Conservation (phyloP, 805 yeast species). For the Yarrowia yakushimensis region DNA sequence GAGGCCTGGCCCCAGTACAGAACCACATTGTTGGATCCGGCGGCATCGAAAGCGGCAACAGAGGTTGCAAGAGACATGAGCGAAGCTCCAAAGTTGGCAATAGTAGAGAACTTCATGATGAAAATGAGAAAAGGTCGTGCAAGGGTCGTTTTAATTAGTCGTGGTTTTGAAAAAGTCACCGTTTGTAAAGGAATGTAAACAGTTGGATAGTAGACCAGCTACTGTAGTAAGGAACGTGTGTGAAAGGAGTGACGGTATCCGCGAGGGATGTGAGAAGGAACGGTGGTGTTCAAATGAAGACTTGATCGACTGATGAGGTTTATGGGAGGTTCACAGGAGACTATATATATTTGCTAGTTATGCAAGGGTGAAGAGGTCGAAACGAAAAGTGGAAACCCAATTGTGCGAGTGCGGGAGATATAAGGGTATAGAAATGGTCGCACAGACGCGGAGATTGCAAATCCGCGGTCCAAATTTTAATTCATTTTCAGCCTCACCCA, state of each 20-base stretch:
- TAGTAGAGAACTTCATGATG: background rate
- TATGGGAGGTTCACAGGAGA: background rate
- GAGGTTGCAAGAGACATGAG: slow-evolving; percentile 7
- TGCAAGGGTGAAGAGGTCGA: slow-evolving; percentile 18
- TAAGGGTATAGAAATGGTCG: background rate
- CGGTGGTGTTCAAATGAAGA: background rate
- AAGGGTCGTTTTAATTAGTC: background rate
- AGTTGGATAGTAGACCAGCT: slow-evolving; percentile 16
- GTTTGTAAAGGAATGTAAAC: background rate
- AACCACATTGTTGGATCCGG: slow-evolving; percentile 56
- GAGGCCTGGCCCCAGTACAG: slow-evolving; percentile 86
- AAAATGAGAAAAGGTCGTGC: background rate
- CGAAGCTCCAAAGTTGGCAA: background rate
- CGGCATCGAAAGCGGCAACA: slow-evolving; percentile 29
- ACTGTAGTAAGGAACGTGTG: slow-evolving; percentile 7
- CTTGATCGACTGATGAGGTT: slow-evolving; percentile 15
- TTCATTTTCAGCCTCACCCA: background rate
- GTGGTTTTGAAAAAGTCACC: background rate
- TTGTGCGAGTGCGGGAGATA: background rate
- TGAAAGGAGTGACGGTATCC: slow-evolving; percentile 14
- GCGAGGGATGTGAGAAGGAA: background rate
- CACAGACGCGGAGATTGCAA: background rate
- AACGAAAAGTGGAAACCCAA: background rate
- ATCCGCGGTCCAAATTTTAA: background rate
- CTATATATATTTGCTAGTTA: background rate